These are phyloP conservation scores for Limnanthes douglasii DNA, from an alignment of 345 rosid genomes.

Conservation along the genomic window DNA sequence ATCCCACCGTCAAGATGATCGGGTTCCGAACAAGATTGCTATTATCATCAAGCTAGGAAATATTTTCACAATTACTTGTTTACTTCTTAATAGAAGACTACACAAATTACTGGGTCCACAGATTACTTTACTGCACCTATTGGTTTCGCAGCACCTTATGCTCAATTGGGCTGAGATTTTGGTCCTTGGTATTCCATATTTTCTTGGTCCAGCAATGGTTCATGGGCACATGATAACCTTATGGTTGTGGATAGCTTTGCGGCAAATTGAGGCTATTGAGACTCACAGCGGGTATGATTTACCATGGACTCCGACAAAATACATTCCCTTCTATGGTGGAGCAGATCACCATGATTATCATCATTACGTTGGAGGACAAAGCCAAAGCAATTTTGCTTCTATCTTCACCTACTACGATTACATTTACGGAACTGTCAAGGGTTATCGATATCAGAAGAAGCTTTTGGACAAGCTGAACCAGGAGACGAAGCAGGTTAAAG, in stretches of 20 bases:
- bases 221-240: slow-evolving; percentile 94
- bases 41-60: too few species aligned
- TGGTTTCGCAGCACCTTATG: slow-evolving; percentile 77
- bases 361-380: slow-evolving; percentile 96
- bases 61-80: too few species aligned
- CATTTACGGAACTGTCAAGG: slow-evolving; percentile 96
- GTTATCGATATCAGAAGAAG: slow-evolving; percentile 86
- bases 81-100: too few species aligned
- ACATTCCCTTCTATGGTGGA: slow-evolving; percentile 93
- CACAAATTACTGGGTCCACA: too few species aligned
- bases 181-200: slow-evolving; percentile 85
- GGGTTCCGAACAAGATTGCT: too few species aligned
- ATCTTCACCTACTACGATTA: slow-evolving; percentile 92
- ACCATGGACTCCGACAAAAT: slow-evolving; percentile 81
- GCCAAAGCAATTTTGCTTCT: slow-evolving; percentile 98
- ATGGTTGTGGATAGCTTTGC: slow-evolving; percentile 83
- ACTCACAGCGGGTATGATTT: slow-evolving; percentile 98
- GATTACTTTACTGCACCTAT: slow-evolving; percentile 76
- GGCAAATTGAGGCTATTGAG: slow-evolving; percentile 88
- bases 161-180: slow-evolving; percentile 90
- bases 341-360: slow-evolving; percentile 97
- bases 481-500: too few species aligned
- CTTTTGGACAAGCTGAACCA: slow-evolving; percentile 38
- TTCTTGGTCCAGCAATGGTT: slow-evolving; percentile 85
- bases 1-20: too few species aligned